Conservation (phyloP, 1,284 basidiomycete species). For the Sanghuangporus sanghuang region DNA sequence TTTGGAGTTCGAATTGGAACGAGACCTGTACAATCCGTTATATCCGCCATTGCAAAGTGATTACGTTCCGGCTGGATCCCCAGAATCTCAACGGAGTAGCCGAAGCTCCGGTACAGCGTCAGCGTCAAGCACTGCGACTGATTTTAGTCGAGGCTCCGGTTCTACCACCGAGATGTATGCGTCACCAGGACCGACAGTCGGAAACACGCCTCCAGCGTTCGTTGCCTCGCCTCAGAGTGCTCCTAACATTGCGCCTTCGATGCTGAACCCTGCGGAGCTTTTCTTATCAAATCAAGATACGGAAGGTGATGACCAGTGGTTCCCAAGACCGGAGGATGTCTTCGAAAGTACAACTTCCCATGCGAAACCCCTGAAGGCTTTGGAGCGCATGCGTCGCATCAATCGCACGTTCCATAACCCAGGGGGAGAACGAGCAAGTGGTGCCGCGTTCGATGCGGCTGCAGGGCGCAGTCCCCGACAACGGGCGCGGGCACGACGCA, state of each 20-base stretch:
- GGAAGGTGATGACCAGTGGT: slow-evolving; percentile 40
- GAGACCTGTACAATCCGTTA: slow-evolving; percentile 70
- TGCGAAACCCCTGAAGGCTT: slow-evolving; percentile 69
- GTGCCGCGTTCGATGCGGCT: slow-evolving; percentile 12
- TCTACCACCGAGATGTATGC: slow-evolving; percentile 10
- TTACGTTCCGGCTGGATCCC: slow-evolving; percentile 21
- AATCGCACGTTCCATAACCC: slow-evolving; percentile 22
- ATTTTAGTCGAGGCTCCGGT: slow-evolving; percentile 8
- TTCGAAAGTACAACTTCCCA: slow-evolving; percentile 71
- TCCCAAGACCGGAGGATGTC: slow-evolving; percentile 55
- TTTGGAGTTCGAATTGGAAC: slow-evolving; percentile 82
- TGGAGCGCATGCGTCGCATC: slow-evolving; percentile 63
- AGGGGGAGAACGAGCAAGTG: slow-evolving; percentile 2
- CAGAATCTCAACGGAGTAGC: slow-evolving; percentile 20
- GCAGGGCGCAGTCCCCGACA: slow-evolving; percentile 21
- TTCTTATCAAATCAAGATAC: slow-evolving; percentile 24
- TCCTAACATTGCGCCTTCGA: neutral
- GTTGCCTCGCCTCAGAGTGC: neutral
- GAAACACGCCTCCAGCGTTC: neutral
- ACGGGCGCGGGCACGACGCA: slow-evolving; percentile 21
- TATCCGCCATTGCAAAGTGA: slow-evolving; percentile 38
- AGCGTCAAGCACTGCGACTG: slow-evolving; percentile 15
- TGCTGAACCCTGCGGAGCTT: slow-evolving; percentile 16
- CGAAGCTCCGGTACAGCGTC: slow-evolving; percentile 13
- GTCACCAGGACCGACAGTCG: neutral